These are phyloP conservation scores for Fusarium xylarioides DNA, from an alignment of 2,329 filamentous ascomycete genomes.

Conservation along the genomic window DNA sequence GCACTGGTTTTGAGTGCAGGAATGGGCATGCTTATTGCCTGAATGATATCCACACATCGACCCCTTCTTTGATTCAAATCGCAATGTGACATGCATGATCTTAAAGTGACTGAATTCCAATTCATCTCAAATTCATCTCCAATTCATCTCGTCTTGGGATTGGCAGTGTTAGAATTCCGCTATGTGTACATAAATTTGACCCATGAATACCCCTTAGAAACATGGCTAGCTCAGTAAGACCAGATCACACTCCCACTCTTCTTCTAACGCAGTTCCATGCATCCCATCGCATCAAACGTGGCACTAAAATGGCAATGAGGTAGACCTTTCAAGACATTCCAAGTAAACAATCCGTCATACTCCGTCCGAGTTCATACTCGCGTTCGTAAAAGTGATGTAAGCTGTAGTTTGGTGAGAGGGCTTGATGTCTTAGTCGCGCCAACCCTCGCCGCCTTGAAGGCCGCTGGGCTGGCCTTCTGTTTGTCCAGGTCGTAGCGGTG, in stretches of 20 bases:
- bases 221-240: not conserved
- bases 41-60: constrained; percentile 29
- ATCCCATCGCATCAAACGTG: not conserved
- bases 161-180: constrained; percentile 3
- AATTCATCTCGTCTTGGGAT: constrained; percentile 14
- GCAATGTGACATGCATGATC: not conserved
- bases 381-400: constrained; percentile 7
- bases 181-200: constrained; percentile 21
- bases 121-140: too few species aligned
- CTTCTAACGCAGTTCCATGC: constrained; percentile 12
- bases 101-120: constrained; percentile 1
- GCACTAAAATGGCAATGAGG: not conserved
- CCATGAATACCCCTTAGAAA: not conserved
- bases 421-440: constrained; percentile 49
- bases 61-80: constrained; percentile 12
- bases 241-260: constrained; percentile 5
- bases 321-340: constrained; percentile 16
- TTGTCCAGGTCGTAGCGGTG: constrained; percentile 44
- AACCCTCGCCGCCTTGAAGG: constrained; percentile 58
- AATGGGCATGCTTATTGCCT: constrained; percentile 1
- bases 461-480: constrained; percentile 48
- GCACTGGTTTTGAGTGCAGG: not conserved
- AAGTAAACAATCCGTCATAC: constrained; percentile 37
- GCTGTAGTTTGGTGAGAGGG: not conserved
- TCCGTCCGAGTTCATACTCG: constrained; percentile 17